Percentiles rank a stretch among this genome's conserved stretches.
Evolutionary conservation across 2,329 filamentous ascomycete species (phyloP).

Genomic region (Fusarium nelsonii): DNA sequence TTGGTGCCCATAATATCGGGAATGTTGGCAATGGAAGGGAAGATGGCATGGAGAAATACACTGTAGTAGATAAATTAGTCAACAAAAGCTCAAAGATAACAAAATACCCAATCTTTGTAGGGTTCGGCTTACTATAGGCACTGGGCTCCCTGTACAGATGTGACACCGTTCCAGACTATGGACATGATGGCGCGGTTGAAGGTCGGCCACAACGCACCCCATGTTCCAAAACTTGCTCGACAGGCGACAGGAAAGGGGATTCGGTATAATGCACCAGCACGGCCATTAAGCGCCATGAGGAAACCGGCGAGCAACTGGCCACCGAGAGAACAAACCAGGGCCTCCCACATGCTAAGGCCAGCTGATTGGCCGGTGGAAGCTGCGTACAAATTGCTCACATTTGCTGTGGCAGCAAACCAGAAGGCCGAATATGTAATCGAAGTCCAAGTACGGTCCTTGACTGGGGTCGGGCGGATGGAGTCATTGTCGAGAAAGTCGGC

Average conservation of each 20-base stretch:
- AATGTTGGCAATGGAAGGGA: slow-evolving; percentile 8
- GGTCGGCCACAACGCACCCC: slow-evolving; percentile 19
- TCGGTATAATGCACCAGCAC: slow-evolving; percentile 7
- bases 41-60: slow-evolving; percentile 20
- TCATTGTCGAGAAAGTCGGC: slow-evolving; percentile 25
- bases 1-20: slow-evolving; percentile 20
- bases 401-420: slow-evolving; percentile 4
- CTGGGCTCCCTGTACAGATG: slow-evolving; percentile 15
- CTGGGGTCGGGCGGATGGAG: slow-evolving; percentile 11
- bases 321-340: slow-evolving; percentile 7
- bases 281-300: slow-evolving; percentile 19
- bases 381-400: slow-evolving; percentile 4
- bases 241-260: slow-evolving; percentile 18
- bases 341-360: slow-evolving; percentile 13
- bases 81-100: background rate
- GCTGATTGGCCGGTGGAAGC: slow-evolving; percentile 9
- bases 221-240: slow-evolving; percentile 15
- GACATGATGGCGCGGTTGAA: slow-evolving; percentile 18
- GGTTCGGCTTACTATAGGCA: slow-evolving; percentile 8
- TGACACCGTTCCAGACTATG: slow-evolving; percentile 23
- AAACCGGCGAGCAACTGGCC: slow-evolving; percentile 14
- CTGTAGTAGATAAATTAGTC: background rate
- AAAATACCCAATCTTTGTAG: too few relatives aligned
- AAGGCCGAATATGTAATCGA: slow-evolving; percentile 21
- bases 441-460: slow-evolving; percentile 19